Evolutionary conservation across 352 stramenopile species (phyloP), one percentile per base, ranked within the genome.

Genomic region (Globisporangium orthogonon): DNA sequence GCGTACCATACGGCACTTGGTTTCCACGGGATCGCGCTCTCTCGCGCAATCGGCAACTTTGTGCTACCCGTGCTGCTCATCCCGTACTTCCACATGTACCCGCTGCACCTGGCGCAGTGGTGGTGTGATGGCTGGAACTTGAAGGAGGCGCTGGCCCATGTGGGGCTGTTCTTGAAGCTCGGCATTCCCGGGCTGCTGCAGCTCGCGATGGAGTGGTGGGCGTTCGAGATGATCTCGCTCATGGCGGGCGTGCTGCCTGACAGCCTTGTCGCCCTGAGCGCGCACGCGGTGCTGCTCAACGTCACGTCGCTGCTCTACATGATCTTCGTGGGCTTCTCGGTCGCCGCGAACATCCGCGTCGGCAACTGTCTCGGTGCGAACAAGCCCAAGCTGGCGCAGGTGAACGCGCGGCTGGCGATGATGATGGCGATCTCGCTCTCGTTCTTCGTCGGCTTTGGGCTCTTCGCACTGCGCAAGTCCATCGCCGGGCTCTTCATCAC

Each of bases 21-120:
- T 6, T 96, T 89, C 52, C 56, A 87, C 0, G 86, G 84, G 15
- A 85, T 84, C 11, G 81, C 86, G 23, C 54, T 94, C 5, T 78
- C 83, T 0, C 73, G 79, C 18, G 73, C 73, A 0, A 35, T 91
- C 28, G 73, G 74, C 9, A 76, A 76, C 37, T 65, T 85, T 13
- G 66, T 73, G 49, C 56, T 91, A 31, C 62, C 83, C 0, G 31
- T 83, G 6, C 48, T 69, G 11, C 50, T 92, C 5, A 54, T 87
- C 4, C 63, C 74, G 29, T 89, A 86, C 62, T 87, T 93, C 40
- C 60, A 73, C 29, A 67, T 51, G 41, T 59, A 69, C 9, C 73
- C 69, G 7, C 55, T 58, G 55, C 58, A 74, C 50, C 39, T 74
- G 40, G 71, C 37, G 23, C 58, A 62, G 41, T 81, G 74, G 70